Base-by-base conservation (phyloP, 1,284 basidiomycete genomes). In the Clitocybe nebularis region DNA sequence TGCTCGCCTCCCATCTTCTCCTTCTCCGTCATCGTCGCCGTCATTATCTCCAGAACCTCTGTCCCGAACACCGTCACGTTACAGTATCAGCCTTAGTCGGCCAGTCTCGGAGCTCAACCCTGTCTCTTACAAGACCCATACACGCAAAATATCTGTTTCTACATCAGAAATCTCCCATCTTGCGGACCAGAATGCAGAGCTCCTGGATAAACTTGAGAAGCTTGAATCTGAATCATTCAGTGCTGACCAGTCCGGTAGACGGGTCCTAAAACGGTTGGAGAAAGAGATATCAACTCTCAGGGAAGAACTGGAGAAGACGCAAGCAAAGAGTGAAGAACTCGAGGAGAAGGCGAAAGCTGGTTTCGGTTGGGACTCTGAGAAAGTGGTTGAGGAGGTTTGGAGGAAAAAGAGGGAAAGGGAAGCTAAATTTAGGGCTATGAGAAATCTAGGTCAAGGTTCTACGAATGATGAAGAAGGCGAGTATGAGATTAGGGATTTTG, bases 141-240 rank as follows among this genome's bases (percentile, higher is more conserved):
- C 63, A 2, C 75, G 78, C 30, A 71, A 75, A 39, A 70, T 84
- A 25, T 82, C 84, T 25, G 75, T 84, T 41, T 80, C 82, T 2
- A 77, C 79, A 0, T 63, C 71, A n/a, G 85, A 89, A 44, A 71
- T 91, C 19, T 75, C 79, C 2, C 67, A 72, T 5, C 75, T 93
- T 19, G 76, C 81, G 0, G 85, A 89, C 53, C 86, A 91, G 62
- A 93, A 93, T 55, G 79, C 83, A 0, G 84, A 90, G 45, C 78
- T 93, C 11, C 66, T 87, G 4, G 63, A 74, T 16, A 86, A 88
- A 50, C 69, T 93, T 4, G 81, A 88, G 56, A 75, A 75, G 45
- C 71, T 93, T 16, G 84, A 92, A 56, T 61, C 72, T 0, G 89
- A 91, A 49, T 78, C 87, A 4, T 63, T 66, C 6, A 71, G 73